Base-by-base conservation (phyloP, 2,329 filamentous ascomycete genomes). In the Aspergillus flavus region DNA sequence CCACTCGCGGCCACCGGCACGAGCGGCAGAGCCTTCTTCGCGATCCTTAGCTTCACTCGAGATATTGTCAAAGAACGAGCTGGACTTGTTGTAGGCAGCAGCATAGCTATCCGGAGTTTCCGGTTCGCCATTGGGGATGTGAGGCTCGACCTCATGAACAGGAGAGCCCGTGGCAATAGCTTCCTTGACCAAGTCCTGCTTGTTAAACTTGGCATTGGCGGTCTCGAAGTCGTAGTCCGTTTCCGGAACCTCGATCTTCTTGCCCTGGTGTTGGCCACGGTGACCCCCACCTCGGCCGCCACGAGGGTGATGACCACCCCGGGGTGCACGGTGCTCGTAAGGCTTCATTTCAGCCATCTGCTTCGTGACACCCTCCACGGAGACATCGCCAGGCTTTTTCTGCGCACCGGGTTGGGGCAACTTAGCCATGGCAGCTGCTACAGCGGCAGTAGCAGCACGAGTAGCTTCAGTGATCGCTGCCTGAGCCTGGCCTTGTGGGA, bases 51-150 rank as follows among this genome's bases (percentile, higher is more conserved):
- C 86, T 76, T 99, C 95, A 69, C 92, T 96, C 0, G 93, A 96
- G 68, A 99, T 97, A 78, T 99, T 97, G 80, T 99, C 95, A 75
- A 99, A 99, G 84, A 99, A 99, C 1, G 93, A 97, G 4, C 83
- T 88, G 6, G 89, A 85, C 80, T 93, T 97, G 82, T 97, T 94
- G 81, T 99, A 99, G 0, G 87, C 85, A 34, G 79, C 76, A 41
- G 83, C 80, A 10, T 70, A 65, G 23, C 77, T 73, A 14, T 76
- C 76, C 28, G 84, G 78, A 0, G 76, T 66, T 10, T 70, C 70
- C 12, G 75, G 62, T 9, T 79, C 63, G 7, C 78, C 80, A 36
- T 81, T 81, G 0, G 83, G 75, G 4, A 80, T 66, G 12, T 76
- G 80, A 54, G 90, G 87, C 45, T 81, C 80, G 28, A 84, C 73